A percentile compares a stretch with the other conserved stretches of the same genome.
Conservation (phyloP, 352 stramenopile genomes). For the Phytopythium boreale region DNA sequence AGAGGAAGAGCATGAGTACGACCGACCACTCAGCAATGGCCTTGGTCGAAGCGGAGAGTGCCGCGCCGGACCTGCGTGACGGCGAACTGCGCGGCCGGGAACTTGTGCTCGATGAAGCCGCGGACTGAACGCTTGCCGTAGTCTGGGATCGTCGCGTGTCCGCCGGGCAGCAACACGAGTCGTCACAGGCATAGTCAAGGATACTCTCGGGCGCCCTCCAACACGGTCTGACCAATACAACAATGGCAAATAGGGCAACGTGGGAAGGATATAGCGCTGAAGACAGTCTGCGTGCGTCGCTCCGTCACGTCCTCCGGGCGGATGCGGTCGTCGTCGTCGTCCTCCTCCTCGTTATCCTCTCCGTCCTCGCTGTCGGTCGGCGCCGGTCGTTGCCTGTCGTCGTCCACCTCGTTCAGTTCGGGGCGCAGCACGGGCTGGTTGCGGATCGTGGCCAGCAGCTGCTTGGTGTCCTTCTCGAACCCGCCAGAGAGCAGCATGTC, state of each 20-base stretch:
- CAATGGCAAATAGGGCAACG: neutral
- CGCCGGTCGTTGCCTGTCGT: neutral
- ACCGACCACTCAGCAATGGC: neutral
- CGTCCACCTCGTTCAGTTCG: constrained; percentile 36
- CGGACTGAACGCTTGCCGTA: constrained; percentile 73
- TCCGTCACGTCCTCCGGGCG: constrained; percentile 17
- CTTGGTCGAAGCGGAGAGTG: neutral
- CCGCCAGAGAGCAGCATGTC: constrained; percentile 78
- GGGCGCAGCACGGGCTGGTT: constrained; percentile 61
- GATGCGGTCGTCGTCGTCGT: constrained; percentile 17
- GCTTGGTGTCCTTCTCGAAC: constrained; percentile 78
- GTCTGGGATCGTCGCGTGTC: constrained; percentile 71
- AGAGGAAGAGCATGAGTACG: constrained; percentile 1
- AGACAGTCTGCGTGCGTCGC: constrained; percentile 58
- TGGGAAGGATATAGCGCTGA: constrained; percentile 73
- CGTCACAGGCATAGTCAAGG: constrained; percentile 24
- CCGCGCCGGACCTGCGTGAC: constrained; percentile 49
- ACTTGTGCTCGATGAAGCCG: constrained; percentile 76
- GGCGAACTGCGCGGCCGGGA: constrained; percentile 53
- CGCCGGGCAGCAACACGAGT: neutral
- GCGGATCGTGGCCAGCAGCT: constrained; percentile 75
- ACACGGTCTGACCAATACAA: too few relatives aligned
- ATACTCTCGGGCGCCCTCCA: too few relatives aligned
- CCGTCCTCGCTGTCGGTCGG: neutral
- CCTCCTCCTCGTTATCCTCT: constrained; percentile 11